These are phyloP conservation scores for Biscutella laevigata DNA, from an alignment of 441 rosid species.

Conservation along the genomic window DNA sequence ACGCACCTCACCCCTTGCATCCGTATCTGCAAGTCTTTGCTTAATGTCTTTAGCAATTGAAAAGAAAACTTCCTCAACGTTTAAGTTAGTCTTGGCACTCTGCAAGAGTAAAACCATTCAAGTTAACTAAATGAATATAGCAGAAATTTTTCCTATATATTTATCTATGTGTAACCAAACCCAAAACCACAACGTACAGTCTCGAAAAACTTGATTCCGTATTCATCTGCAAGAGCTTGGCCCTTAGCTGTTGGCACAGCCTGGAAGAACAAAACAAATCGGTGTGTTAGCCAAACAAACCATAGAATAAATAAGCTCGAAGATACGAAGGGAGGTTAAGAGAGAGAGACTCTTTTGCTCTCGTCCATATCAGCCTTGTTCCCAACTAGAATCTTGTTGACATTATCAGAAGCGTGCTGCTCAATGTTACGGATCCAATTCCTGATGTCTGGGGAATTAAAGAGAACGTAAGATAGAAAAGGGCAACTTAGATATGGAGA, in stretches of 20 bases:
- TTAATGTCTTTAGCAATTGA: slow-evolving; percentile 72
- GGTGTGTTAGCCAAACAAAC: not conserved
- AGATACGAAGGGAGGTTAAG: not conserved
- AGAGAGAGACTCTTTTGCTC: slow-evolving; percentile 56
- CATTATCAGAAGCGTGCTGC: slow-evolving; percentile 66
- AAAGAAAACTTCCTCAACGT: slow-evolving; percentile 79
- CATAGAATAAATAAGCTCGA: not conserved
- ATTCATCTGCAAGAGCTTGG: slow-evolving; percentile 90
- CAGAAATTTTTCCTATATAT: not conserved
- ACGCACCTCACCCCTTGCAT: slow-evolving; percentile 52
- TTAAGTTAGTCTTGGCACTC: slow-evolving; percentile 74
- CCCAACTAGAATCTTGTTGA: slow-evolving; percentile 61
- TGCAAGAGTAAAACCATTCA: slow-evolving; percentile 23
- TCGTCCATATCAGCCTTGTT: slow-evolving; percentile 82
- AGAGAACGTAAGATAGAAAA: not conserved
- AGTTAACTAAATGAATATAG: slow-evolving; percentile 9
- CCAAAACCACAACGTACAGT: slow-evolving; percentile 43
- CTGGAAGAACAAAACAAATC: slow-evolving; percentile 22
- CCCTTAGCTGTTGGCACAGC: slow-evolving; percentile 83
- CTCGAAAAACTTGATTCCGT: slow-evolving; percentile 83
- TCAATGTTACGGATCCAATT: slow-evolving; percentile 78
- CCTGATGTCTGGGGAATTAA: slow-evolving; percentile 41
- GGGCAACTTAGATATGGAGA: not conserved
- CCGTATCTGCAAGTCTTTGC: slow-evolving; percentile 63
- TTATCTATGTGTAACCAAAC: not conserved